Evolutionary conservation across 352 stramenopile genomes (phyloP).

Genomic region (Phytophthora hibernalis): DNA sequence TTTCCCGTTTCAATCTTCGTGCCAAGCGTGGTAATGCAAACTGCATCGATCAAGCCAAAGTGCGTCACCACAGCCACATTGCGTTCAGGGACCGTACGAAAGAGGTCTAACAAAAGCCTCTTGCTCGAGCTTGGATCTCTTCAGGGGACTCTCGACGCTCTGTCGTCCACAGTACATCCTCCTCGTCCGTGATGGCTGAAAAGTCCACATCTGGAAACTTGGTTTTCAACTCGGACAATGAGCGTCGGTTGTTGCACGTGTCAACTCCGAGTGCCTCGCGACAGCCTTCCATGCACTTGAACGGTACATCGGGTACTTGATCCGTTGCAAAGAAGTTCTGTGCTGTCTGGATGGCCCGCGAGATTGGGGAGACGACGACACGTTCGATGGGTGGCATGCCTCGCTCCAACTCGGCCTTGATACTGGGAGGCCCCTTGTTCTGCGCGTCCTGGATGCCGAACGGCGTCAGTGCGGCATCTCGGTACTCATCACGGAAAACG

Average conservation of each 20-base stretch:
- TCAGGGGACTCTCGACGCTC: conserved; percentile 62
- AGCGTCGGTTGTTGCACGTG: conserved; percentile 69
- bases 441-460: conserved; percentile 61
- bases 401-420: conserved; percentile 46
- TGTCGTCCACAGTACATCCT: conserved; percentile 61
- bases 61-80: conserved; percentile 70
- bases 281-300: conserved; percentile 67
- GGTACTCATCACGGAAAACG: conserved; percentile 53
- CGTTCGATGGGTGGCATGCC: conserved; percentile 63
- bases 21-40: conserved; percentile 51
- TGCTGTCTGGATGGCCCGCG: conserved; percentile 73
- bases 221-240: conserved; percentile 45
- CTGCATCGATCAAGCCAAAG: conserved; percentile 70
- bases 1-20: conserved; percentile 44
- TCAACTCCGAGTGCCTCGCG: conserved; percentile 69
- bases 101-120: conserved; percentile 56
- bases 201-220: conserved; percentile 79
- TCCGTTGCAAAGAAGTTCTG: conserved; percentile 57
- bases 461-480: conserved; percentile 64
- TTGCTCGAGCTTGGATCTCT: conserved; percentile 59
- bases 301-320: conserved; percentile 41
- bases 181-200: conserved; percentile 51
- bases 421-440: conserved; percentile 40
- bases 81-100: conserved; percentile 54
- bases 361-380: conserved; percentile 63